These are phyloP conservation scores for Russula virescens DNA, from an alignment of 768 basidiomycete genomes.

Conservation along the genomic window DNA sequence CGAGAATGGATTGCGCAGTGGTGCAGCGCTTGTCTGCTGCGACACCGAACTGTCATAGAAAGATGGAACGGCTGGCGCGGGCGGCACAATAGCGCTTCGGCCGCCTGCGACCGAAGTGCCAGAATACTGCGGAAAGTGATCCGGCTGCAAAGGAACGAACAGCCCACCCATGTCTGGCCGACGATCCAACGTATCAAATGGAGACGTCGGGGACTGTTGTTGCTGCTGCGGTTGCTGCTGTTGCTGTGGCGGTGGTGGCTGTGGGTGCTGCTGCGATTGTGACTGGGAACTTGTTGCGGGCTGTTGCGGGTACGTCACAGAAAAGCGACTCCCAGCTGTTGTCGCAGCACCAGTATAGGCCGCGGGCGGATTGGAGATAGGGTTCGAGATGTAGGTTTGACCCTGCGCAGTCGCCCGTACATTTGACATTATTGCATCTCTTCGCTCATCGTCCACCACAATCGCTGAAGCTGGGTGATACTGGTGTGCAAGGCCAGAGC, in stretches of 20 bases:
- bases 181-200: conserved; percentile 57
- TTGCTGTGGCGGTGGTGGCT: conserved; percentile 23
- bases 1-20: conserved; percentile 36
- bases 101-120: conserved; percentile 28
- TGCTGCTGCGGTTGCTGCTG: conserved; percentile 33
- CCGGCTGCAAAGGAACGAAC: conserved; percentile 81
- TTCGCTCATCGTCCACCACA: conserved; percentile 62
- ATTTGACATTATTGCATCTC: conserved; percentile 79
- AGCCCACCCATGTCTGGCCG: conserved; percentile 61
- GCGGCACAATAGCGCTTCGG: conserved; percentile 44
- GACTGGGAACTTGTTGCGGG: conserved; percentile 27
- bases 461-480: conserved; percentile 60
- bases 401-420: conserved; percentile 58
- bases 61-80: conserved; percentile 51
- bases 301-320: conserved; percentile 42
- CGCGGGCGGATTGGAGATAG: conserved; percentile 73
- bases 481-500: conserved; percentile 58
- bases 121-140: conserved; percentile 59
- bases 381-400: conserved; percentile 31
- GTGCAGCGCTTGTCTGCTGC: conserved; percentile 30
- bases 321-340: conserved; percentile 55
- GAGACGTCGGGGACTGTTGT: conserved; percentile 36
- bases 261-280: conserved; percentile 23
- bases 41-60: conserved; percentile 64
- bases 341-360: conserved; percentile 53